Evolutionary conservation across 2,329 filamentous ascomycete genomes (phyloP).

Genomic region (Venturia asperata): DNA sequence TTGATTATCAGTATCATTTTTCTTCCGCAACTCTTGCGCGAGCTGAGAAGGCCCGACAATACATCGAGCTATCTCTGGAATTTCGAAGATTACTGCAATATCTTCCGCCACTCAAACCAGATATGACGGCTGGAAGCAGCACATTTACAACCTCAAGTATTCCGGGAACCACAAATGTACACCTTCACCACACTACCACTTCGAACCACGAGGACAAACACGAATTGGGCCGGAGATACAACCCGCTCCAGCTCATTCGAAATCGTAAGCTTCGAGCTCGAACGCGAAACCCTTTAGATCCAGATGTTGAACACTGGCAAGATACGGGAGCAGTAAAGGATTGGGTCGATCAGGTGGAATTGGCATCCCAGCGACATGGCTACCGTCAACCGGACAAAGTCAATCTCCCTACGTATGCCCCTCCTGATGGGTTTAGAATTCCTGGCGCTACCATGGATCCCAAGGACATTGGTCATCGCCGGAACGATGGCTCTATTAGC

Average conservation of each 20-base stretch:
- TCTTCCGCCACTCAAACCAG: constrained; percentile 63
- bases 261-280: constrained; percentile 80
- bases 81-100: constrained; percentile 74
- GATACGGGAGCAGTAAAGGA: constrained; percentile 62
- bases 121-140: constrained; percentile 37
- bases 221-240: constrained; percentile 66
- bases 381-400: constrained; percentile 35
- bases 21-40: constrained; percentile 74
- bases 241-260: constrained; percentile 85
- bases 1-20: constrained; percentile 55
- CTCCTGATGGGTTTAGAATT: not conserved
- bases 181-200: constrained; percentile 28
- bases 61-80: constrained; percentile 79
- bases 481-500: constrained; percentile 38
- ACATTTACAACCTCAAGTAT: constrained; percentile 34
- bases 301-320: constrained; percentile 68
- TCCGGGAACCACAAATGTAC: constrained; percentile 36
- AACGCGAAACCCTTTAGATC: constrained; percentile 66
- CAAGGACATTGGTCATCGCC: constrained; percentile 24
- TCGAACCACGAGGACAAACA: constrained; percentile 32
- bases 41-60: constrained; percentile 74
- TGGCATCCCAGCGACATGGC: constrained; percentile 33
- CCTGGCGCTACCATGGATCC: not conserved
- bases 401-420: constrained; percentile 27
- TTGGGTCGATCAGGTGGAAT: constrained; percentile 68